phyloP scores from a whole-genome alignment of 2,329 filamentous ascomycete genomes.

The Cladorrhinum sp. region DNA sequence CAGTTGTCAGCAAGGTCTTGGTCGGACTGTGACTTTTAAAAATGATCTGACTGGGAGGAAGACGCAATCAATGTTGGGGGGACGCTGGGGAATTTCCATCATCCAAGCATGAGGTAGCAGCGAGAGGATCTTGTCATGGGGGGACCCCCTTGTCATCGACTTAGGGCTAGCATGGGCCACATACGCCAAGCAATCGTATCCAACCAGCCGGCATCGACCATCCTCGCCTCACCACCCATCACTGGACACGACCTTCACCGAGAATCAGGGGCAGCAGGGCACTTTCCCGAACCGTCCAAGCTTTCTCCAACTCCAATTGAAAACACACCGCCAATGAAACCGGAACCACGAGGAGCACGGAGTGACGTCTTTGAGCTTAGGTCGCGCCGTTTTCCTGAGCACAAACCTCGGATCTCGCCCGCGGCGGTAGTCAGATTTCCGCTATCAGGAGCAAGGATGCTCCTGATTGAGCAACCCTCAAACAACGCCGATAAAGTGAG shows the following conservation, averaged over 20 bases:
- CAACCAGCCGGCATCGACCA: constrained; percentile 16
- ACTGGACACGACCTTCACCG: constrained; percentile 16
- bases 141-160: neutral
- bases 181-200: constrained; percentile 2
- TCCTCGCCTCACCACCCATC: constrained; percentile 14
- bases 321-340: constrained; percentile 22
- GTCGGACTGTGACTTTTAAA: neutral
- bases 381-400: neutral
- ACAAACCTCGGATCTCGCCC: neutral
- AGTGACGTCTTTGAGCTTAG: neutral
- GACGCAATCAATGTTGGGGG: neutral
- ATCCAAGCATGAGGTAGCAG: neutral
- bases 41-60: neutral
- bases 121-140: neutral
- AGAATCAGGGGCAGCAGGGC: constrained; percentile 14
- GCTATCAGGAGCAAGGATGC: neutral
- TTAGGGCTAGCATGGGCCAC: constrained; percentile 12
- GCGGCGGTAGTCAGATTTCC: too few species aligned
- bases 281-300: constrained; percentile 19
- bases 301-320: constrained; percentile 13
- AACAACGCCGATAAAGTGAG: neutral
- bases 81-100: neutral
- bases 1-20: neutral
- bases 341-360: constrained; percentile 11
- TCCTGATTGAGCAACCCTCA: neutral